Base-by-base conservation (phyloP, 129 eudicot genomes). In the Sambucus nigra region DNA sequence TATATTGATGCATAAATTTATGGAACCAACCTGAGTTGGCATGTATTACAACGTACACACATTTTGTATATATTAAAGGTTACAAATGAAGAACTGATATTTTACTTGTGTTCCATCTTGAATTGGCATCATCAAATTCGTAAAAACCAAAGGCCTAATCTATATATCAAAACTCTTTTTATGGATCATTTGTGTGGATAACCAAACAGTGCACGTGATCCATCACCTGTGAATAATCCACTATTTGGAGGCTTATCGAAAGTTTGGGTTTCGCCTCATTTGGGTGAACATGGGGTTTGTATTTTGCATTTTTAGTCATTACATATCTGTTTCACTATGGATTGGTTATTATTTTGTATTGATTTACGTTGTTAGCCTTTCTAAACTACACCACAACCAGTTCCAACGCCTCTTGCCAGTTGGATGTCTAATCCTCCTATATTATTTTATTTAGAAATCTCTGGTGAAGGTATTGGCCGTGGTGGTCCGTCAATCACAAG, bases 341-440 rank as follows among this genome's bases (percentile, higher is more conserved):
- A 45, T 16, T 25, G 17, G 18, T 42, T 25, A 28, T 45, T 24
- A 33, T 24, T 29, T 27, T 22, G 40, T 56, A 0, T 57, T 17
- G 4, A 22, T 62, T 3, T 65, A 12, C 28, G 24, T 54, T 7
- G 44, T 14, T 80, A 87, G 96, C 94, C 96, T 0, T 87, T 87
- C 61, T 94, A 82, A 67, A 77, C 94, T 42, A 63, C 83, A 60
- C 75, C 76, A 33, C 72, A 83, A 15, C 79, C 88, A 0, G 88
- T 87, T 51, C 88, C 94, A n/a, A 49, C 83, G 24, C 86, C 83
- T 13, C 86, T 87, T 59, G 96, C 94, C 17, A 94, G 96, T 28
- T 87, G 96, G 96, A 87, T 87, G 96, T 79, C 96, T 33, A 87
- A 80, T 64, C 85, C 96, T 45, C 80, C 94, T 23, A 18, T 79